A percentile compares a stretch with the other conserved stretches of the same genome.
Evolutionary conservation across 1,139 yeast species (phyloP).

Genomic region (Blastobotrys ciferrii): DNA sequence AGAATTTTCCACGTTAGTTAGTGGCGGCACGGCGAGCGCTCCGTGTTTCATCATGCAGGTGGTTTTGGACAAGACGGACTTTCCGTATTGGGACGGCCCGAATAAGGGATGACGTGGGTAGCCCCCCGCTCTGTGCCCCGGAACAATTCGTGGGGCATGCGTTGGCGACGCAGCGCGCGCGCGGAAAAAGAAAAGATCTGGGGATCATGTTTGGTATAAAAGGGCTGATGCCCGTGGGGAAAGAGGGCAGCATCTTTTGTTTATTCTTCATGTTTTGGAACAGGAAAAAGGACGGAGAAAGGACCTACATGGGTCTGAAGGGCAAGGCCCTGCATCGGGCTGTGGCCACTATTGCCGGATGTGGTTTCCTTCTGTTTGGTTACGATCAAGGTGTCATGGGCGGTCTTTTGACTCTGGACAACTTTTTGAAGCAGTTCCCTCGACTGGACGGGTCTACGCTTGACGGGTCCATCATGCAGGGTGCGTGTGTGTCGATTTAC

Average conservation of each 20-base stretch:
- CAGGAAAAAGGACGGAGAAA: neutral
- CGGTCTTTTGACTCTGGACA: constrained; percentile 55
- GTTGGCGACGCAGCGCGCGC: neutral
- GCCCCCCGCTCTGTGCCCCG: too few species aligned
- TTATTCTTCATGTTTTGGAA: too few species aligned
- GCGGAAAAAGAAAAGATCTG: neutral
- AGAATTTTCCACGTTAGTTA: too few species aligned
- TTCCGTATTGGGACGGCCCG: too few species aligned
- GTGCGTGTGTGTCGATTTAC: constrained; percentile 50
- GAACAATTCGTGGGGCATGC: neutral
- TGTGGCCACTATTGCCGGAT: constrained; percentile 57
- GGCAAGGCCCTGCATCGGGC: constrained; percentile 47
- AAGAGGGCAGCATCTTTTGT: too few species aligned
- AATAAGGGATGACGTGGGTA: too few species aligned
- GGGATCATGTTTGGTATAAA: neutral
- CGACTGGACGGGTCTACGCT: neutral
- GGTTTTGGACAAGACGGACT: too few species aligned
- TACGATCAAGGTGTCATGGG: constrained; percentile 52
- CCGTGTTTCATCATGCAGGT: too few species aligned
- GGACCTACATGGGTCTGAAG: constrained; percentile 46
- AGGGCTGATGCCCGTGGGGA: neutral
- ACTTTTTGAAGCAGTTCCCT: constrained; percentile 47
- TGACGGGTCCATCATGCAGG: constrained; percentile 28
- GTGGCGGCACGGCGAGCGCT: too few species aligned
- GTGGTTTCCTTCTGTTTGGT: constrained; percentile 39